A percentile compares a stretch with the other conserved stretches of the same genome.
Evolutionary conservation across 2,329 filamentous ascomycete genomes (phyloP).

Genomic region (Nigrospora osmanthi): DNA sequence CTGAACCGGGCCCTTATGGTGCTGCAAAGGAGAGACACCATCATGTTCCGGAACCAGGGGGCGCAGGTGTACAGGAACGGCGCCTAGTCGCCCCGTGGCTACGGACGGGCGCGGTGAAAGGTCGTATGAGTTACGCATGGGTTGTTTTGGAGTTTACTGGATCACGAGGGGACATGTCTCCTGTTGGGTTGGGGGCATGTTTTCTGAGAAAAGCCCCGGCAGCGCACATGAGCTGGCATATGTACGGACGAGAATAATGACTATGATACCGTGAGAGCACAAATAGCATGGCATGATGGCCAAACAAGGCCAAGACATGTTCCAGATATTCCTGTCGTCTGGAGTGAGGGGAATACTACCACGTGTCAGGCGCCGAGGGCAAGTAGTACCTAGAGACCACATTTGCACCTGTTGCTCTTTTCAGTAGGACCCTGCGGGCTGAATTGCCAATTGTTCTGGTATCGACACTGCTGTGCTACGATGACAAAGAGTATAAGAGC

Average conservation of each 20-base stretch:
- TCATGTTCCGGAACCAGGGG: constrained; percentile 72
- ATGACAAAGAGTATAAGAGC: too few relatives aligned
- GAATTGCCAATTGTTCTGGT: too few relatives aligned
- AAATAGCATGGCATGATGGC: background rate
- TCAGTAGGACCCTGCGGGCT: too few relatives aligned
- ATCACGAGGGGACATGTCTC: background rate
- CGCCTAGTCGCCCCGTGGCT: constrained; percentile 32
- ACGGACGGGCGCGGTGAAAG: background rate
- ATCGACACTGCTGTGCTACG: too few relatives aligned
- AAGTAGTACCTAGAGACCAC: too few relatives aligned
- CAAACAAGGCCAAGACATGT: background rate
- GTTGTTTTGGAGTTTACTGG: constrained; percentile 4
- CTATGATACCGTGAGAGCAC: background rate
- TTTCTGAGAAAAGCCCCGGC: too few relatives aligned
- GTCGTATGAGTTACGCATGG: constrained; percentile 2
- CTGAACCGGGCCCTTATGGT: constrained; percentile 80
- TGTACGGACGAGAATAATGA: background rate
- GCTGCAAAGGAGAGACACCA: constrained; percentile 78
- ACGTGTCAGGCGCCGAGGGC: too few relatives aligned
- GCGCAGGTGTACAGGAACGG: constrained; percentile 68
- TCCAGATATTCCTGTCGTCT: background rate
- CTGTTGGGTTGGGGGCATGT: background rate
- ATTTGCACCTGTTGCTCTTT: too few relatives aligned
- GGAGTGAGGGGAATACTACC: too few relatives aligned
- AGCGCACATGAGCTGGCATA: too few relatives aligned